Base-by-base conservation (phyloP, 129 eudicot species). In the Tagetes patula region DNA sequence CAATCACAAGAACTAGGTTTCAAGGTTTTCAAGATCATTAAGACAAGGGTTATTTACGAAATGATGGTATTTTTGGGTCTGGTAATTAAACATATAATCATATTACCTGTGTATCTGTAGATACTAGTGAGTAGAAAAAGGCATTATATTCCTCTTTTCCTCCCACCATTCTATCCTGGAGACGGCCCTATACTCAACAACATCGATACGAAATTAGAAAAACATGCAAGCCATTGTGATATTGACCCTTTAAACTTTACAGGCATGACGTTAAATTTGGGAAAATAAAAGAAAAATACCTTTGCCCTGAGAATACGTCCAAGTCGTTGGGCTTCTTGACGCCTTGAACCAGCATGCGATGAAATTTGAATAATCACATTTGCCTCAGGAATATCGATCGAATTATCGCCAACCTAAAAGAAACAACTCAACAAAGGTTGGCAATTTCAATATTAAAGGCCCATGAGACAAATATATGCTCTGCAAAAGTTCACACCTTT, bases 261-360 rank as follows among this genome's bases (percentile, higher is more conserved):
- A 32, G 71, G 36, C 27, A 20, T 20, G 20, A 20, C 48, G 5
- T 31, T 43, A 72, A 73, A 59, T 11, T 39, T 14, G 11, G 68
- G 58, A 33, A 37, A 67, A 40, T 20, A 20, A 20, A 20, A 55
- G 13, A 30, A n/a, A 79, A 53, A 63, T 48, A 95, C 99, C 94
- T 95, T 95, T 20, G 99, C 99, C 87, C 99, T 95, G 55, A 95
- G 97, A 88, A 95, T 95, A 90, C 99, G 97, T n/a, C 99, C 99
- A 70, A 95, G 97, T 12, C 97, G 91, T 72, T 95, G 99, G 47
- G 99, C 99, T 89, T 95, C 99, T 90, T 95, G 99, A 90, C 99
- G 97, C 71, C 99, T 88, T 40, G 99, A 95, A 85, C 99, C 99
- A 65, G 99, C 99, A 84, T 95, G 99, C n/a, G 99, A 95, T 8